These are phyloP conservation scores for Lactarius indigo DNA, from an alignment of 768 basidiomycete species.

Conservation along the genomic window DNA sequence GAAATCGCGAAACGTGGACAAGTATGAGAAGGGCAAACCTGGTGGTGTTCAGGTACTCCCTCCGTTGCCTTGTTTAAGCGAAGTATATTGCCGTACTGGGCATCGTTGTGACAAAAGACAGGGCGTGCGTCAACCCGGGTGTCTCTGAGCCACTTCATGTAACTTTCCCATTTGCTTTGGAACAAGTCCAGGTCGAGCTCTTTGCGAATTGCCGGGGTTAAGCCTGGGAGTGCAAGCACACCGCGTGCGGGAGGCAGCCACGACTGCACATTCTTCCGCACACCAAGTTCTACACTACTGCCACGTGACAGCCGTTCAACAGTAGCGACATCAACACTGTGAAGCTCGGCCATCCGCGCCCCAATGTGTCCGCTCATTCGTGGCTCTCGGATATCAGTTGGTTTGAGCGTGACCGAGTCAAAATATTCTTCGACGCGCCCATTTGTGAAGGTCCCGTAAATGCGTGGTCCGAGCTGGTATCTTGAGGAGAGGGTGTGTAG, in stretches of 20 bases:
- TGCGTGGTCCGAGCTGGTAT: conserved; percentile 85
- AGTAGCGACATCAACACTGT: conserved; percentile 78
- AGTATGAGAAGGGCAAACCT: conserved; percentile 44
- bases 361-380: conserved; percentile 81
- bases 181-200: conserved; percentile 66
- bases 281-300: conserved; percentile 54
- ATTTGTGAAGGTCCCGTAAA: conserved; percentile 94
- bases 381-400: conserved; percentile 74
- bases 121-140: conserved; percentile 56
- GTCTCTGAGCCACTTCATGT: conserved; percentile 65
- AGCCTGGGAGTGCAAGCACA: conserved; percentile 61
- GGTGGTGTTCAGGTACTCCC: conserved; percentile 67
- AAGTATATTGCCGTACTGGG: conserved; percentile 93
- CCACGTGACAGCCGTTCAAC: conserved; percentile 50
- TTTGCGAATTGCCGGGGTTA: conserved; percentile 44
- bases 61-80: conserved; percentile 55
- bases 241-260: conserved; percentile 73
- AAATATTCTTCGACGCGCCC: conserved; percentile 97
- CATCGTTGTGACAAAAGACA: conserved; percentile 90
- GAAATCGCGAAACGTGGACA: conserved; percentile 16
- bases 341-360: conserved; percentile 94
- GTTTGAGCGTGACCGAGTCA: conserved; percentile 75
- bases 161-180: conserved; percentile 59
- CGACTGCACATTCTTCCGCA: conserved; percentile 59
- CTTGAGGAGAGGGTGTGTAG: conserved; percentile 85